Evolutionary conservation across 768 basidiomycete species (phyloP).

Genomic region (Grammothele lineata): DNA sequence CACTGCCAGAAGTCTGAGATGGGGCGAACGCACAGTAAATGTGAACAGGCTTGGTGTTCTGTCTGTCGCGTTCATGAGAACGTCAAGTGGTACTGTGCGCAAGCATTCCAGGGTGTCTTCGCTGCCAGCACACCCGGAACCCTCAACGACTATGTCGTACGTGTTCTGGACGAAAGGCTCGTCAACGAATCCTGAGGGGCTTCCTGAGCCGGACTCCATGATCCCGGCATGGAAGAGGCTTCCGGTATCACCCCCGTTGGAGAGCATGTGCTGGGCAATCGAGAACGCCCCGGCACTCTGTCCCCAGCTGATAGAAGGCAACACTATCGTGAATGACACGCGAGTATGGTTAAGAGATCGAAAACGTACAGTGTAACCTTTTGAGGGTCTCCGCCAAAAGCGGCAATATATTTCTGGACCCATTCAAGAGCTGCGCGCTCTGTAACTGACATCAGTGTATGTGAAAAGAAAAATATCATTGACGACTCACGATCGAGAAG

Average conservation of each 20-base stretch:
- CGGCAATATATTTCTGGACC: conserved; percentile 21
- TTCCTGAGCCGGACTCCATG: conserved; percentile 14
- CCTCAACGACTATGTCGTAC: conserved; percentile 8
- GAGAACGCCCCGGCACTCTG: conserved; percentile 20
- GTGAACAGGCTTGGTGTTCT: no score
- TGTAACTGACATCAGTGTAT: neutral
- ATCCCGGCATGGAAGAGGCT: conserved; percentile 19
- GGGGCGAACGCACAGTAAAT: no score
- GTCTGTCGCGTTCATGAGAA: no score
- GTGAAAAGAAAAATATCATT: neutral
- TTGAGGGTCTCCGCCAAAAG: conserved; percentile 34
- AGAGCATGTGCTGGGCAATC: conserved; percentile 17
- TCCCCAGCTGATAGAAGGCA: conserved; percentile 14
- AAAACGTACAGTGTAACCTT: no score
- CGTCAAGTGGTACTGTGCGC: no score
- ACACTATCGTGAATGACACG: neutral
- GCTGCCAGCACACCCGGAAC: conserved; percentile 8
- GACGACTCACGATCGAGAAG: conserved; percentile 29
- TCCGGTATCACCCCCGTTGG: conserved; percentile 16
- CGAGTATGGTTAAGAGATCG: no score
- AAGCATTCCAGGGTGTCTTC: conserved; percentile 17
- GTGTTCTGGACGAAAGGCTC: conserved; percentile 5
- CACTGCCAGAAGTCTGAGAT: no score
- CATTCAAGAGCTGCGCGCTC: conserved; percentile 38
- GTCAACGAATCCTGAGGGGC: conserved; percentile 2